Evolutionary conservation across 805 yeast species (phyloP).

Genomic region (Kregervanrija fluxuum): DNA sequence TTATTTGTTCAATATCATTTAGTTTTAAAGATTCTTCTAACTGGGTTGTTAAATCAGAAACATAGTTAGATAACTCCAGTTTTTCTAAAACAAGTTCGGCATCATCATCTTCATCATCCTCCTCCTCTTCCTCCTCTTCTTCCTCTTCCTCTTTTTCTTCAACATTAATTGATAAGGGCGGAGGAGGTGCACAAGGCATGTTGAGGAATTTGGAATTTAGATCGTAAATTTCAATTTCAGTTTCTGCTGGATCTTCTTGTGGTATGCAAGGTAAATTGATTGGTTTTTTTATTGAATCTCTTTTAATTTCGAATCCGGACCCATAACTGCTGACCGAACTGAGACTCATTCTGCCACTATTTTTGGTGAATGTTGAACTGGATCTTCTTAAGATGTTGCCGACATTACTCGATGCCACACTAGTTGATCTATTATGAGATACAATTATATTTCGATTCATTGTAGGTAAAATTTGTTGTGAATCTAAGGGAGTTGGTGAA

Average conservation of each 20-base stretch:
- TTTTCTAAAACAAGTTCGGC: slow-evolving; percentile 1
- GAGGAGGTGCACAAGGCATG: too few relatives aligned
- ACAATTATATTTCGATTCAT: not conserved
- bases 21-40: too few relatives aligned
- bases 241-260: slow-evolving; percentile 1
- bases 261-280: slow-evolving; percentile 5
- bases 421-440: slow-evolving; percentile 6
- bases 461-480: not conserved
- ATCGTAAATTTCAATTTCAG: too few relatives aligned
- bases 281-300: not conserved
- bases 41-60: too few relatives aligned
- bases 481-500: slow-evolving; percentile 16
- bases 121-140: not conserved
- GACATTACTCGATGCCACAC: not conserved
- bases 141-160: not conserved
- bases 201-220: too few relatives aligned
- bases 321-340: not conserved
- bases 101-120: not conserved
- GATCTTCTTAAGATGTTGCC: slow-evolving; percentile 1
- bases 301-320: not conserved
- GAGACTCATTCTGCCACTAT: slow-evolving; percentile 5
- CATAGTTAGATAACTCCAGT: not conserved
- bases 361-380: slow-evolving; percentile 4
- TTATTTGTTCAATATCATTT: not conserved
- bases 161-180: too few relatives aligned